Evolutionary conservation across 176 grass and related monocot species (phyloP), one percentile per base, ranked within the genome.

Genomic region (Phyllostachys edulis): DNA sequence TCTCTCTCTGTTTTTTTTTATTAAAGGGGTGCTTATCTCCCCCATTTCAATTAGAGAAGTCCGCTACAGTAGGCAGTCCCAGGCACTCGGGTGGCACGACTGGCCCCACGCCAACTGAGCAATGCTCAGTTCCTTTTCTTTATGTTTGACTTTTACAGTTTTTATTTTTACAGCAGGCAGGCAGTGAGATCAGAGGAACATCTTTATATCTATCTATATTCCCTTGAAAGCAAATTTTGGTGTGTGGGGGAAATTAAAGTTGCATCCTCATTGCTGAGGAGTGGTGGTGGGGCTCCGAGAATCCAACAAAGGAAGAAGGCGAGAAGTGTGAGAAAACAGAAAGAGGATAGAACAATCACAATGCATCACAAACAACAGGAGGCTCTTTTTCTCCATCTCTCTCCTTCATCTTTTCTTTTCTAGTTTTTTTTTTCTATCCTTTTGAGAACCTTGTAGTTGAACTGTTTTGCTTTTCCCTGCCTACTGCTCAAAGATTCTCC

Each of bases 401-500:
- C 26, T 6, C 32, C 56, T 24, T 26, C 42, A 23, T 76, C 70
- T 80, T 12, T 65, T 37, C 12, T 24, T 13, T 40, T 38, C 11
- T 18, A 4, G 23, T n/a, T 13, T 63, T 9, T 63, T 18, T 63
- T n/a, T 39, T 82, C 88, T 75, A 91, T 94, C 89, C 95, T 98
- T 94, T 94, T 91, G 89, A 94, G 90, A 92, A 63, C 73, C 66
- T 65, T 88, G 74, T 91, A 90, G 85, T 65, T 82, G 92, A 93
- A 83, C 89, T 93, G 85, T 90, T 91, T 93, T 72, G 63, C 84
- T 80, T 87, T 89, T 62, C 62, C 82, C 84, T 76, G 76, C 73
- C 87, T 90, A 90, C 89, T 90, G 95, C 90, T 67, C 61, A 93
- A 91, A 97, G 95, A 98, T 98, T 98, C 92, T 84, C 90, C 82